Base-by-base conservation (phyloP, 2,329 filamentous ascomycete genomes). In the Nigrospora osmanthi region DNA sequence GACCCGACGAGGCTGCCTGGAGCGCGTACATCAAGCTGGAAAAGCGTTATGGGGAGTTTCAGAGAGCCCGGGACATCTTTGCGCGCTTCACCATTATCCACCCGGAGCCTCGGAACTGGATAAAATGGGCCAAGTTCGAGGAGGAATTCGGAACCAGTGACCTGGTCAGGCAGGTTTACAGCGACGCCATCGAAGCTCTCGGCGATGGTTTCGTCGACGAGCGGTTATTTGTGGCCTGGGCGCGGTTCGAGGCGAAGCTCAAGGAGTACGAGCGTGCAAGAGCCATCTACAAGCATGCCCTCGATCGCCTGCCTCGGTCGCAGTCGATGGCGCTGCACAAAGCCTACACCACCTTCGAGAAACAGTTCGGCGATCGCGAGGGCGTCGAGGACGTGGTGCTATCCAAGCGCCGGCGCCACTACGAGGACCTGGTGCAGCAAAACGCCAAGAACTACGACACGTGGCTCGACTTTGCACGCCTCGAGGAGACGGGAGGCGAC, bases 41-140 rank as follows among this genome's bases (percentile, higher is more conserved):
- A 72, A 96, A 95, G 72, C 75, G 93, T 47, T 97, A 97, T 61
- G 84, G 83, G 56, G 93, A 98, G 64, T 93, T 85, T 58, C 89
- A 95, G 48, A 75, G 89, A 47, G 91, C 90, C n/a, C 76, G 93
- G 35, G 83, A 85, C 38, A 91, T 98, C 53, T 97, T 94, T 62
- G 80, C 88, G 60, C 78, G 87, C 28, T 96, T 96, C 58, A 95
- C 89, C 2, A 78, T 90, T 48, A 87, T 97, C 10, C 93, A 97
- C 54, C 90, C 93, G 0, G 91, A 97, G 58, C 87, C 93, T 17
- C 81, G 87, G 57, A 97, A 96, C 60, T 98, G 91, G 90, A 94
- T 98, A 68, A 96, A 96, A 63, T 98, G 93, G 93, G 85, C 91
- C 48, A 87, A 87, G 50, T 98, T 97, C 54, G 93, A 98, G 65